Evolutionary conservation across 1,139 yeast species (phyloP).

Genomic region (Kluyveromyces marxianus): DNA sequence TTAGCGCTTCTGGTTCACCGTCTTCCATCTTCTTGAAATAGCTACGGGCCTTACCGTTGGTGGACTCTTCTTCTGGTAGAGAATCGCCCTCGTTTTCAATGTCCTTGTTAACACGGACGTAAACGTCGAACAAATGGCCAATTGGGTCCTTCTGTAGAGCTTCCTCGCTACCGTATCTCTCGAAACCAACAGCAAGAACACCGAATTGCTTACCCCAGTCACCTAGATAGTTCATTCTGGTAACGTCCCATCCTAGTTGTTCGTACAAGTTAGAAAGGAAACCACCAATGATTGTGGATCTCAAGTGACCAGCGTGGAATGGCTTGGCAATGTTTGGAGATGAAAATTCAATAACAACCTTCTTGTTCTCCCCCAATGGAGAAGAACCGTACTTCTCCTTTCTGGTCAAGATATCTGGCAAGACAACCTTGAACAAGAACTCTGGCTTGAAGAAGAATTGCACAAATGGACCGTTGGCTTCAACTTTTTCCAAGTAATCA

Average conservation of each 20-base stretch:
- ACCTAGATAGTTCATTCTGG: slow-evolving; percentile 88
- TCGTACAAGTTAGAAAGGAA: slow-evolving; percentile 86
- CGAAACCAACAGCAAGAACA: slow-evolving; percentile 85
- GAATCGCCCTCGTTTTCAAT: slow-evolving; percentile 69
- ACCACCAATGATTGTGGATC: slow-evolving; percentile 98
- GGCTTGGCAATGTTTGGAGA: slow-evolving; percentile 99
- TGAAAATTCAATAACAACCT: slow-evolving; percentile 77
- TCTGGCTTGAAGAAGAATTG: slow-evolving; percentile 77
- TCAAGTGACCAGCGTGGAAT: slow-evolving; percentile 97
- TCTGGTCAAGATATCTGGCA: slow-evolving; percentile 63
- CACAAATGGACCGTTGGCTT: slow-evolving; percentile 83
- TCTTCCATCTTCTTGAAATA: slow-evolving; percentile 91
- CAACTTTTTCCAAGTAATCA: slow-evolving; percentile 58
- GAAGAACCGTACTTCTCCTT: slow-evolving; percentile 60
- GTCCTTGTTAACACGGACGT: slow-evolving; percentile 79
- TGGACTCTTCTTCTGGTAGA: slow-evolving; percentile 43
- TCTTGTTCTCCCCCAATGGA: slow-evolving; percentile 70
- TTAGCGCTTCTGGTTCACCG: slow-evolving; percentile 76
- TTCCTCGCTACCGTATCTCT: slow-evolving; percentile 76
- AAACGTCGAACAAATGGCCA: slow-evolving; percentile 89
- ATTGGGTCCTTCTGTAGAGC: slow-evolving; percentile 72
- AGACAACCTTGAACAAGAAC: slow-evolving; percentile 58
- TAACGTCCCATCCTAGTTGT: slow-evolving; percentile 82
- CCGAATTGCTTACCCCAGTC: slow-evolving; percentile 99
- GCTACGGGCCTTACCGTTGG: slow-evolving; percentile 79